These are phyloP conservation scores for Waitea zeae DNA, from an alignment of 1,284 basidiomycete species.

Conservation along the genomic window DNA sequence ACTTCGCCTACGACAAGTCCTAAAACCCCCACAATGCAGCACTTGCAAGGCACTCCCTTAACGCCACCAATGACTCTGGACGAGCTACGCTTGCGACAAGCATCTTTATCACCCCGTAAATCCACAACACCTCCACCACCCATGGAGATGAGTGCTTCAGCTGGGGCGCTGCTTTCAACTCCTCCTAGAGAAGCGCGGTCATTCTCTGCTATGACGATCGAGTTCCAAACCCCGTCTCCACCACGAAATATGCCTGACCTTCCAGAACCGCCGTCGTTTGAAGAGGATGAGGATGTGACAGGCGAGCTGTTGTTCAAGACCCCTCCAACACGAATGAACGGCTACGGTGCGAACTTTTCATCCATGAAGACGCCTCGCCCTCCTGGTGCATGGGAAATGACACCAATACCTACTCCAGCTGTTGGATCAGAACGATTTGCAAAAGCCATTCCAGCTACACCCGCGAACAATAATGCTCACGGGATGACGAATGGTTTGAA, in stretches of 20 bases:
- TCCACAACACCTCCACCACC: too few relatives aligned
- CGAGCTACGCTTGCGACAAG: too few relatives aligned
- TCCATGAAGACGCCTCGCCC: conserved; percentile 43
- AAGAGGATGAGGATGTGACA: conserved; percentile 26
- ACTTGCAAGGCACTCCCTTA: too few relatives aligned
- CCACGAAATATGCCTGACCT: conserved; percentile 26
- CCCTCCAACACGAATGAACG: conserved; percentile 10
- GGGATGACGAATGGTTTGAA: conserved; percentile 4
- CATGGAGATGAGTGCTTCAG: too few relatives aligned
- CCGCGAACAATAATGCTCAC: not conserved
- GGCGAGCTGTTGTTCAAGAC: conserved; percentile 12
- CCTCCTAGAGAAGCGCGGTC: not conserved
- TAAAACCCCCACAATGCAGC: too few relatives aligned
- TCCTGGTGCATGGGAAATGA: conserved; percentile 52
- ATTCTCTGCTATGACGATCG: conserved; percentile 10
- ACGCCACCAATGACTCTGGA: too few relatives aligned
- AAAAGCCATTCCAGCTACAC: not conserved
- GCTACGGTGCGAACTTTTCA: conserved; percentile 12
- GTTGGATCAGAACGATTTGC: conserved; percentile 5
- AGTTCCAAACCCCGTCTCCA: conserved; percentile 45
- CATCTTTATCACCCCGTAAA: too few relatives aligned
- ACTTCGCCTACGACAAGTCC: too few relatives aligned
- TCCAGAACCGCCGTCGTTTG: conserved; percentile 39
- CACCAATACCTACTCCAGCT: conserved; percentile 24
- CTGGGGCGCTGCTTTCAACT: too few relatives aligned